Percentiles rank a stretch among this genome's conserved stretches.
phyloP scores from a whole-genome alignment of 2,329 filamentous ascomycete species.

The Scorias spongiosa region DNA sequence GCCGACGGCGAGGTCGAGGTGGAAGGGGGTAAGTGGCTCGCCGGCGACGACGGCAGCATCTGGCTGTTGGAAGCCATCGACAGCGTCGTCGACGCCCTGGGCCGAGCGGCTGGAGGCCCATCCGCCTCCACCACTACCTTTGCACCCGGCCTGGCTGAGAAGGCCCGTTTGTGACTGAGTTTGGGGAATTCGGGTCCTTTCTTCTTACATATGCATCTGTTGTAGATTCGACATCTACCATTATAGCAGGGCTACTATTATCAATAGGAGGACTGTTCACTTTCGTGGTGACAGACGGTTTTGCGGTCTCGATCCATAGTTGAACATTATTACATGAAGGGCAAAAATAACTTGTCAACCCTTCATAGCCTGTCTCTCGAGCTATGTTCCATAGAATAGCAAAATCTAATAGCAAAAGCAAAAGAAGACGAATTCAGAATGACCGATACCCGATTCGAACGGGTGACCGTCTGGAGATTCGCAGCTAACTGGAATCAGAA shows the following conservation, averaged over 20 bases:
- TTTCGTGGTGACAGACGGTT: background rate
- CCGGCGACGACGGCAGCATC: conserved; percentile 46
- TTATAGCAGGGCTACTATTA: no score
- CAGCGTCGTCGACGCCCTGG: conserved; percentile 38
- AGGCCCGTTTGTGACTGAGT: conserved; percentile 24
- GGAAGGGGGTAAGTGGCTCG: conserved; percentile 46
- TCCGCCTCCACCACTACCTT: conserved; percentile 29
- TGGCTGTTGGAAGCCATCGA: conserved; percentile 51
- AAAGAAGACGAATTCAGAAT: background rate
- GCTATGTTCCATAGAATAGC: no score
- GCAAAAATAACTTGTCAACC: no score
- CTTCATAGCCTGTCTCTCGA: no score
- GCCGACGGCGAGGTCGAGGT: conserved; percentile 33
- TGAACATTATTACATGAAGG: background rate
- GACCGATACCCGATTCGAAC: background rate
- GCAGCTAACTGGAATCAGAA: background rate
- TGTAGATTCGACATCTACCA: no score
- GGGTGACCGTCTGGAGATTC: background rate
- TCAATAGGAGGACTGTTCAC: background rate
- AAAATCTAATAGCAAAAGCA: no score
- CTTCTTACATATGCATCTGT: no score
- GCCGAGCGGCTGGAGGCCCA: conserved; percentile 26
- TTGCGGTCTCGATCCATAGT: background rate
- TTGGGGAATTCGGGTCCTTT: no score
- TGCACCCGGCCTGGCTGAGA: conserved; percentile 35